Percentiles rank a stretch among this genome's conserved stretches.
Conservation (phyloP, 2,329 filamentous ascomycete genomes). For the Golovinomyces cichoracearum region DNA sequence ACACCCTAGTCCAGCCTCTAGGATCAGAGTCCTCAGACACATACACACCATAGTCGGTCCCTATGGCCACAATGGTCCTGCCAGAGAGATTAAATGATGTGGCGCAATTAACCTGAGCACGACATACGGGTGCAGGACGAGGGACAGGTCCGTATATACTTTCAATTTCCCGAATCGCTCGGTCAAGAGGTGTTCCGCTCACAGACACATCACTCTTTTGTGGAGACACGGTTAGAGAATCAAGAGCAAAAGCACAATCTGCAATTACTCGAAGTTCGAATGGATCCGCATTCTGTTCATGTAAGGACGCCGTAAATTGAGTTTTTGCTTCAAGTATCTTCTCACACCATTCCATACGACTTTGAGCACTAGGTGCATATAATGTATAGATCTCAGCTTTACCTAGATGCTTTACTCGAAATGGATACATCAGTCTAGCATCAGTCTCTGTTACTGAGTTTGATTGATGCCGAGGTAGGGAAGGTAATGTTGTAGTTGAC, state of each 20-base stretch:
- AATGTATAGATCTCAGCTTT: conserved; percentile 68
- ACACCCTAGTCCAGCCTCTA: conserved; percentile 68
- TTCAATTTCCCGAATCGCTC: conserved; percentile 74
- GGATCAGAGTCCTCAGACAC: conserved; percentile 73
- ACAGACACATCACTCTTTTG: conserved; percentile 47
- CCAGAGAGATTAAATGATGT: conserved; percentile 68
- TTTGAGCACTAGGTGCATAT: conserved; percentile 52
- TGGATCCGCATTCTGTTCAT: conserved; percentile 81
- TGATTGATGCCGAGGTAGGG: conserved; percentile 19
- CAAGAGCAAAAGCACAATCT: conserved; percentile 71
- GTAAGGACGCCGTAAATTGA: conserved; percentile 64
- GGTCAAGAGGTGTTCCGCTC: conserved; percentile 69
- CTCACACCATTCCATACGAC: conserved; percentile 66
- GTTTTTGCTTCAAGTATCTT: conserved; percentile 93
- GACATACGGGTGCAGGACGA: conserved; percentile 52
- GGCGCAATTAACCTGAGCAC: conserved; percentile 73
- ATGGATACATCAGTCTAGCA: conserved; percentile 45
- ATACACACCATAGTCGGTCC: conserved; percentile 83
- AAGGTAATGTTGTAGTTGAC: conserved; percentile 29
- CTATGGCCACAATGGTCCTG: conserved; percentile 71
- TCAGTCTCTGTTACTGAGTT: conserved; percentile 22
- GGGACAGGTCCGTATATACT: conserved; percentile 43
- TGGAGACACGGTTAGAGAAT: conserved; percentile 30
- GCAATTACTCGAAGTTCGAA: conserved; percentile 81
- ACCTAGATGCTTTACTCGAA: conserved; percentile 84